Evolutionary conservation across 2,329 filamentous ascomycete species (phyloP).

Genomic region (Claviceps fusiformis): DNA sequence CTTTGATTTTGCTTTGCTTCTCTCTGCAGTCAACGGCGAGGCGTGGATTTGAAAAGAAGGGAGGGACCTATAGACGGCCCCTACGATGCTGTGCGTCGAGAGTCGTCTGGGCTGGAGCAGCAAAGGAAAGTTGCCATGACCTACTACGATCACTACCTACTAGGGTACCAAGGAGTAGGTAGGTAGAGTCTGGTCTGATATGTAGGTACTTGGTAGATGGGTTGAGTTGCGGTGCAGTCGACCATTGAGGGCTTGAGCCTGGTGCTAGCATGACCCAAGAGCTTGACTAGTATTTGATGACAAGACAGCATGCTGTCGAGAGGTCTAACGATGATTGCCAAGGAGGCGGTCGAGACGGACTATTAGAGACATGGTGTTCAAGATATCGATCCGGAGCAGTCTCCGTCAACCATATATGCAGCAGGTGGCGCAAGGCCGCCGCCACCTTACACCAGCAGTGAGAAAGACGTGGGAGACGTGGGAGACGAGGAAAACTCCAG

Average conservation of each 20-base stretch:
- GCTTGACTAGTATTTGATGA: neutral
- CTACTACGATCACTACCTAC: neutral
- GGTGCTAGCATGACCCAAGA: neutral
- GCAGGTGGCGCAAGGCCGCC: neutral
- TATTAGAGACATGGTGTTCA: neutral
- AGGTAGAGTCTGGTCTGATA: neutral
- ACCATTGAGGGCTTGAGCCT: neutral
- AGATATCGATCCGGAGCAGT: neutral
- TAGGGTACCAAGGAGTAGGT: neutral
- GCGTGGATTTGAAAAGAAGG: neutral
- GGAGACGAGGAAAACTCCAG: too few relatives aligned
- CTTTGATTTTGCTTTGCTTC: neutral
- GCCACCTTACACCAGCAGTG: neutral
- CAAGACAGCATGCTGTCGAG: neutral
- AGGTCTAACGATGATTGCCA: neutral
- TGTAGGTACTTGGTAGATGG: neutral
- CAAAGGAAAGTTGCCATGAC: neutral
- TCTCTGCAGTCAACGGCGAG: neutral
- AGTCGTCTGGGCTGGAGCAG: neutral
- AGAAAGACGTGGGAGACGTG: neutral
- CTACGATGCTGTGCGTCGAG: neutral
- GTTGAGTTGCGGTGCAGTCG: neutral
- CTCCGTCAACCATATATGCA: neutral
- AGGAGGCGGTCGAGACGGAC: neutral
- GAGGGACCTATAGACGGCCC: neutral